Base-by-base conservation (phyloP, 2,329 filamentous ascomycete genomes). In the Cercospora janseana region DNA sequence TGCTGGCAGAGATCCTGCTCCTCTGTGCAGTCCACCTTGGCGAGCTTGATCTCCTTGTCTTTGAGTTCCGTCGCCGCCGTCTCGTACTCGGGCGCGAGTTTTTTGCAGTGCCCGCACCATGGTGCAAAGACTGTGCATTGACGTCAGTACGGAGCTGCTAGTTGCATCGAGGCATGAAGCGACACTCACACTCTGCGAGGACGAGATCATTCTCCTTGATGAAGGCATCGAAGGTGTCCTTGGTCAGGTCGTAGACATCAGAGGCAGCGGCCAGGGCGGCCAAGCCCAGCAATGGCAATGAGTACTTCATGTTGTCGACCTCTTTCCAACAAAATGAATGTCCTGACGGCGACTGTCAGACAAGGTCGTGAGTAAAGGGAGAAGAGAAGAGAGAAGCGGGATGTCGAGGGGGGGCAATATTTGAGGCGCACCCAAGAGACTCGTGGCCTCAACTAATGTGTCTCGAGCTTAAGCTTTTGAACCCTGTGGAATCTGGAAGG, bases 81-180 rank as follows among this genome's bases (percentile, higher is more conserved):
- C 76, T 94, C 88, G 73, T 93, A 94, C 75, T 93, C 88, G 69
- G 88, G 87, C 56, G 87, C 93, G 61, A 98, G 88, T 54, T 92
- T 92, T 80, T 98, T 97, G 87, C 92, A 97, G 81, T 97, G 92
- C 60, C 91, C 92, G 63, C 88, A 95, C 91, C 92, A 95, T 63
- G 92, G 91, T 61, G 92, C 92, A 72, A 88, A 96, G 83, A 96
- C 86, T 89, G 44, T 2, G 7, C 32, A 20, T 6, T 31, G 7
- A 13, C 6, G 41, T 51, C 28, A 48, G 48, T 35, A 21, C n/a
- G 24, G 12, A 9, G 10, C 42, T n/a, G 27, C 20, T 28, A 40
- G 35, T 24, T 27, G 18, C 34, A 16, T 21, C 41, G 45, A 35
- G 21, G 44, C 46, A 13, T 32, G 38, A n/a, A 55, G 28, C 18